These are phyloP conservation scores for Colletotrichum sansevieriae DNA, from an alignment of 2,329 filamentous ascomycete genomes.

Conservation along the genomic window DNA sequence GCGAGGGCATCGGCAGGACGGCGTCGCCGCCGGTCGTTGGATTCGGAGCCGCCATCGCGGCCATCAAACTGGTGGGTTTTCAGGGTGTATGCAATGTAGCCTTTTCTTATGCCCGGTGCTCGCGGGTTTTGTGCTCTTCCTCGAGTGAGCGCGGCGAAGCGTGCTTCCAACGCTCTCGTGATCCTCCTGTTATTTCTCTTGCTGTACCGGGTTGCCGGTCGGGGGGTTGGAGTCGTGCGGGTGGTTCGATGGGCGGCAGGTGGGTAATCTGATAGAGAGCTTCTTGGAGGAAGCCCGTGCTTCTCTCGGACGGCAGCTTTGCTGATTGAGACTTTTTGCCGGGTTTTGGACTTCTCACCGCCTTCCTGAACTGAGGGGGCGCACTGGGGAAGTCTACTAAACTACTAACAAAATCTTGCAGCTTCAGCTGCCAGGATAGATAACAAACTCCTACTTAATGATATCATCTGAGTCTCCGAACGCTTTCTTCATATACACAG, in stretches of 20 bases:
- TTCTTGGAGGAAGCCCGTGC: constrained; percentile 23
- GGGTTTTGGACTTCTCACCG: constrained; percentile 8
- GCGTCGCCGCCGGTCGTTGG: constrained; percentile 45
- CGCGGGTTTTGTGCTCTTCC: no score
- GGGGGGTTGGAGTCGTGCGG: constrained; percentile 12
- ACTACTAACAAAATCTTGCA: no score
- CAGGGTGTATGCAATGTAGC: neutral
- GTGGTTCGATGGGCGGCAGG: constrained; percentile 31
- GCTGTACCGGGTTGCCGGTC: neutral
- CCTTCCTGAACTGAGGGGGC: neutral
- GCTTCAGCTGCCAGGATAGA: no score
- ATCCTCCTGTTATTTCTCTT: neutral
- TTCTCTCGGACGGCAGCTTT: constrained; percentile 29
- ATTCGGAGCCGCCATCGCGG: constrained; percentile 56
- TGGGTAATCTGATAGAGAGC: constrained; percentile 28
- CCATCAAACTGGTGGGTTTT: constrained; percentile 46
- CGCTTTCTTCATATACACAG: no score
- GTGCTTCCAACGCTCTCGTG: neutral
- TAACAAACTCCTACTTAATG: no score
- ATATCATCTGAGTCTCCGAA: no score
- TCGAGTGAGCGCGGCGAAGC: no score
- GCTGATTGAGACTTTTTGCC: constrained; percentile 40
- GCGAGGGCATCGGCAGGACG: constrained; percentile 65
- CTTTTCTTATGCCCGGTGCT: neutral
- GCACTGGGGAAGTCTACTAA: no score